Percentiles rank a stretch among this genome's conserved stretches.
phyloP scores from a whole-genome alignment of 2,329 filamentous ascomycete genomes.

The Lojkania enalia region DNA sequence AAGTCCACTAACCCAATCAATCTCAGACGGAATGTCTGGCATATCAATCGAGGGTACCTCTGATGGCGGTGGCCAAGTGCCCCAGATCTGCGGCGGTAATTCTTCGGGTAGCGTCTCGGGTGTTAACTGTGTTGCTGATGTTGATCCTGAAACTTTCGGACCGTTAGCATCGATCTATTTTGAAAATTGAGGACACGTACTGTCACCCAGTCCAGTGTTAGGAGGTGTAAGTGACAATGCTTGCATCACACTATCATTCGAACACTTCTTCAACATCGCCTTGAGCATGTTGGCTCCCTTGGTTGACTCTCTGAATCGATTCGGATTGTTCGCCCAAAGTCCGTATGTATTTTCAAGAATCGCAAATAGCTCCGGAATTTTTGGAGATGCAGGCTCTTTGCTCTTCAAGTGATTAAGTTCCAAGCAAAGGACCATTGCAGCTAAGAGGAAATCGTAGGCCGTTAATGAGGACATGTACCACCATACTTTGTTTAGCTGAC shows the following conservation, averaged over 20 bases:
- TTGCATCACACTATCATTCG: slow-evolving; percentile 3
- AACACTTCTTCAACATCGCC: slow-evolving; percentile 20
- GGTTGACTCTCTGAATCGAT: slow-evolving; percentile 18
- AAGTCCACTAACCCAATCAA: slow-evolving; percentile 26
- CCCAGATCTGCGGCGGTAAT: slow-evolving; percentile 15
- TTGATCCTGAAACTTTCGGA: slow-evolving; percentile 6
- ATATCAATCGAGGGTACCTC: slow-evolving; percentile 13
- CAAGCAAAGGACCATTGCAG: slow-evolving; percentile 54
- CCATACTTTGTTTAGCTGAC: slow-evolving; percentile 48
- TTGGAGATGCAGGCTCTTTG: slow-evolving; percentile 7
- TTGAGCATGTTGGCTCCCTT: slow-evolving; percentile 21
- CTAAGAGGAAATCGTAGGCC: slow-evolving; percentile 54
- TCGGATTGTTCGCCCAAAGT: slow-evolving; percentile 25
- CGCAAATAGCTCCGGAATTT: slow-evolving; percentile 10
- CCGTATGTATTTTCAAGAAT: slow-evolving; percentile 17
- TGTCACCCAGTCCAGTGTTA: slow-evolving; percentile 6
- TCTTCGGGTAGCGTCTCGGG: slow-evolving; percentile 16
- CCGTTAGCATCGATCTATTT: neutral
- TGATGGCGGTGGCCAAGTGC: slow-evolving; percentile 10
- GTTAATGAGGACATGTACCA: slow-evolving; percentile 53
- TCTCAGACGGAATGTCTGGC: slow-evolving; percentile 18
- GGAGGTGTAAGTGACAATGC: slow-evolving; percentile 1
- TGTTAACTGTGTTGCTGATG: slow-evolving; percentile 12
- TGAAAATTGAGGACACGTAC: slow-evolving; percentile 3
- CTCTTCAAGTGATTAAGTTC: slow-evolving; percentile 42